A percentile compares a stretch with the other conserved stretches of the same genome.
These are phyloP conservation scores for Tetrapisispora taiwanensis DNA, from an alignment of 805 yeast species.

Conservation along the genomic window DNA sequence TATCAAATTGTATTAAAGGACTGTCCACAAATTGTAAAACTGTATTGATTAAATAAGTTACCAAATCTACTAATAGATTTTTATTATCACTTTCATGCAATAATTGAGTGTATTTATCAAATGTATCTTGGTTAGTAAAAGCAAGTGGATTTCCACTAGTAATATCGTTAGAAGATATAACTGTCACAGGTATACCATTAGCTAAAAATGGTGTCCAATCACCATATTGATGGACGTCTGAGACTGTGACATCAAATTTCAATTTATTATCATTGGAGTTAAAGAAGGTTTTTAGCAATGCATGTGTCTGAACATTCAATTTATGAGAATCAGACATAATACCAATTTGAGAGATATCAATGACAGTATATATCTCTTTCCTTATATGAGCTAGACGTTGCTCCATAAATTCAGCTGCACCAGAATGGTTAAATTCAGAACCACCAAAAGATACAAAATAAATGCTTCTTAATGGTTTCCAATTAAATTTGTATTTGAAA, in stretches of 20 bases:
- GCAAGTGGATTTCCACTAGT: constrained; percentile 38
- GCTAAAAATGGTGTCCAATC: constrained; percentile 60
- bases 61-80: constrained; percentile 43
- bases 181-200: constrained; percentile 41
- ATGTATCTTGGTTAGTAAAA: constrained; percentile 58
- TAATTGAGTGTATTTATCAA: constrained; percentile 39
- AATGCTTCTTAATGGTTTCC: constrained; percentile 78
- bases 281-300: constrained; percentile 42
- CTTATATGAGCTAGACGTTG: constrained; percentile 41
- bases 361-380: constrained; percentile 55
- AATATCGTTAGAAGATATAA: constrained; percentile 17
- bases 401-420: constrained; percentile 71
- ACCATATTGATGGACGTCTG: constrained; percentile 36
- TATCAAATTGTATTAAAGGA: constrained; percentile 65
- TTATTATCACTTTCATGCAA: constrained; percentile 40
- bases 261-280: not conserved
- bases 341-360: constrained; percentile 48
- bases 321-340: constrained; percentile 45
- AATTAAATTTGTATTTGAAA: constrained; percentile 51
- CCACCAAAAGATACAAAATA: constrained; percentile 82
- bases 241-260: constrained; percentile 14
- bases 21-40: constrained; percentile 56
- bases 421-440: constrained; percentile 68
- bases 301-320: constrained; percentile 52
- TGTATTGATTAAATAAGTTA: constrained; percentile 44